phyloP scores from a whole-genome alignment of 257 asterid genomes.

The Solanum bulbocastanum region DNA sequence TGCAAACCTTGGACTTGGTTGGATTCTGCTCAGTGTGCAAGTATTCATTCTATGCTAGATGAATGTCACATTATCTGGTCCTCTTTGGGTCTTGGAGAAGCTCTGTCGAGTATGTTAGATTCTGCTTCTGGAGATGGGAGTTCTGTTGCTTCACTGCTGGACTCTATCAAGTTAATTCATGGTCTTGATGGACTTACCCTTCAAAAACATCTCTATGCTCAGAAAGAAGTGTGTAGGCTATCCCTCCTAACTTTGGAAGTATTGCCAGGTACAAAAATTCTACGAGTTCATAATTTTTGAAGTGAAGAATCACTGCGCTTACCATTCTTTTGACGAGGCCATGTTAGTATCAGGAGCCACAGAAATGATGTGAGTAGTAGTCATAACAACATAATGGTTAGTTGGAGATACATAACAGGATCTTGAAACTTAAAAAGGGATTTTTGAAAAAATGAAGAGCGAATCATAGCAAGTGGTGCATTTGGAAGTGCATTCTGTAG shows the following conservation, averaged over 20 bases:
- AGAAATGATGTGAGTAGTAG: not conserved
- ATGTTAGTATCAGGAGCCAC: not conserved
- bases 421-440: not conserved
- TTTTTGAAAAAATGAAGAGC: not conserved
- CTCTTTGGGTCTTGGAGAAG: constrained; percentile 58
- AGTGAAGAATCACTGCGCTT: not conserved
- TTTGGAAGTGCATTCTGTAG: not conserved
- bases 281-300: not conserved
- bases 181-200: constrained; percentile 49
- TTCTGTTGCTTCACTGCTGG: constrained; percentile 17
- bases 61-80: constrained; percentile 56
- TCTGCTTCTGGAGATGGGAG: constrained; percentile 13
- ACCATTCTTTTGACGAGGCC: not conserved
- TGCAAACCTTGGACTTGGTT: constrained; percentile 68
- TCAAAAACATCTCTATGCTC: constrained; percentile 33
- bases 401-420: not conserved
- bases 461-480: not conserved
- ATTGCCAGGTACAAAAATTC: constrained; percentile 44
- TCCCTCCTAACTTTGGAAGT: constrained; percentile 47
- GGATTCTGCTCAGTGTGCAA: constrained; percentile 22
- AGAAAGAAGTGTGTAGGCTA: constrained; percentile 40
- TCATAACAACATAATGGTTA: not conserved
- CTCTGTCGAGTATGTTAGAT: constrained; percentile 33
- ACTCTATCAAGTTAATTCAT: constrained; percentile 36
- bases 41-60: constrained; percentile 31